Evolutionary conservation across 2,329 filamentous ascomycete species (phyloP).

Genomic region (Monosporascus sp.): DNA sequence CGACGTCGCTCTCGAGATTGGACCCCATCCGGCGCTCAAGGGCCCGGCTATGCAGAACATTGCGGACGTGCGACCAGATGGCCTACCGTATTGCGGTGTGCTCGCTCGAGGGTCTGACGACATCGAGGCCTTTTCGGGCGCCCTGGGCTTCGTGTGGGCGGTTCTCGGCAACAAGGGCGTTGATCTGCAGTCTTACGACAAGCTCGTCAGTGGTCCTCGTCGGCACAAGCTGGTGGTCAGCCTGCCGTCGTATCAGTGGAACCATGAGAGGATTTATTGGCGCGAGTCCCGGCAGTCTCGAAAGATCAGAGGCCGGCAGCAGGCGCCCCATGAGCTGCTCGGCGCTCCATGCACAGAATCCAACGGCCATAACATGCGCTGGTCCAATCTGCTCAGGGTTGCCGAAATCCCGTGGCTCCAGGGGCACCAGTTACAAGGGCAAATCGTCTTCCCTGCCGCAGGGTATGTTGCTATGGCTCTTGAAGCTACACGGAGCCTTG

Average conservation of each 20-base stretch:
- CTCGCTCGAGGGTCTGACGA: neutral
- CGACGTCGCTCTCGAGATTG: conserved; percentile 29
- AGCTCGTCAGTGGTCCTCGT: too few species aligned
- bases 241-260: conserved; percentile 14
- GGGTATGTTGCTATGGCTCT: conserved; percentile 16
- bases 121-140: neutral
- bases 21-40: conserved; percentile 31
- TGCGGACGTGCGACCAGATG: neutral
- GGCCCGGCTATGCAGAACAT: conserved; percentile 26
- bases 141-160: neutral
- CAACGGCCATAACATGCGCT: conserved; percentile 5
- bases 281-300: conserved; percentile 6
- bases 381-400: conserved; percentile 12
- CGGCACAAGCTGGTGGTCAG: conserved; percentile 4
- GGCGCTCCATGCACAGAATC: conserved; percentile 2
- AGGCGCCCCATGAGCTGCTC: conserved; percentile 7
- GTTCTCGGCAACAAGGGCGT: neutral
- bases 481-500: conserved; percentile 11
- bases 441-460: conserved; percentile 15
- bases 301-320: neutral
- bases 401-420: conserved; percentile 12
- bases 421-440: conserved; percentile 16
- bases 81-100: neutral
- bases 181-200: neutral
- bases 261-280: conserved; percentile 10